Conservation (phyloP, 192 early-diverging fungal genomes). For the Glomus cerebriforme region DNA sequence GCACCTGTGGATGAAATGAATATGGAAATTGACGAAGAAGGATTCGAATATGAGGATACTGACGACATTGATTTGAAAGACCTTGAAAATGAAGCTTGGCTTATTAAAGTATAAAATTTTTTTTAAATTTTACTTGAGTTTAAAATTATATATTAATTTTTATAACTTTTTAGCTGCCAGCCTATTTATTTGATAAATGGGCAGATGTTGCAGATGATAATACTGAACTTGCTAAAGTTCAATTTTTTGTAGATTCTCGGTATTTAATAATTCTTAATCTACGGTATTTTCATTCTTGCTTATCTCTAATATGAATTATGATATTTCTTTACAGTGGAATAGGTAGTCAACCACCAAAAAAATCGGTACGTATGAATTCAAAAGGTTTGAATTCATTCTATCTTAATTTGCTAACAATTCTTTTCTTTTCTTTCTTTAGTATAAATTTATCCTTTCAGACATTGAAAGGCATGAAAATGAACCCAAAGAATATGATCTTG, state of each 20-base stretch:
- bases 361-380: not conserved
- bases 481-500: slow-evolving; percentile 84
- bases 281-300: not conserved
- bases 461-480: slow-evolving; percentile 59
- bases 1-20: not conserved
- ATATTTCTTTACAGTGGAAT: not conserved
- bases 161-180: slow-evolving; percentile 31
- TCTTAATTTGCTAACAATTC: not conserved
- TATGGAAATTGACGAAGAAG: not conserved
- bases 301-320: not conserved
- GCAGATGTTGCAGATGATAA: slow-evolving; percentile 65
- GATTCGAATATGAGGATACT: slow-evolving; percentile 55
- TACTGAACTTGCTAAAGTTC: not conserved
- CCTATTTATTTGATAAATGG: slow-evolving; percentile 76
- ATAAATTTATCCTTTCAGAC: slow-evolving; percentile 68
- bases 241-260: not conserved
- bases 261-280: not conserved
- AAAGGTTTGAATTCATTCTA: not conserved
- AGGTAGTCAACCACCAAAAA: not conserved
- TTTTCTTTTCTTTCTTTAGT: not conserved
- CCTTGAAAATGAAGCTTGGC: slow-evolving; percentile 80
- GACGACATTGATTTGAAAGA: slow-evolving; percentile 71
- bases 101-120: slow-evolving; percentile 70
- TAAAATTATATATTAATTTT: not conserved
- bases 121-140: not conserved